Percentiles rank a stretch among this genome's conserved stretches.
Conservation (phyloP, 495 filamentous ascomycete species). For the Podospora pseudopauciseta region DNA sequence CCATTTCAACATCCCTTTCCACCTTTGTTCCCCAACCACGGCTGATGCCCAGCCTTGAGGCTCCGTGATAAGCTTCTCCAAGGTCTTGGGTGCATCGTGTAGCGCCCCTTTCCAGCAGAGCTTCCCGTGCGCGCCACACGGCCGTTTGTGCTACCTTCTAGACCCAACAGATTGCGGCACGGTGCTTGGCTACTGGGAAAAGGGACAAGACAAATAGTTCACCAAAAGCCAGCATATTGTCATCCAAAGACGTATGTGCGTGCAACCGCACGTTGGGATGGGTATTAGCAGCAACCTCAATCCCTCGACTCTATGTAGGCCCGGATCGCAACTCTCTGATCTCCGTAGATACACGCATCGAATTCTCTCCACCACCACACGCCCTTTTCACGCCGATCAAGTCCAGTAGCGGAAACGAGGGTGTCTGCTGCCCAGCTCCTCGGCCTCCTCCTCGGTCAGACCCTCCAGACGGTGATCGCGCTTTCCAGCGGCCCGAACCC, state of each 20-base stretch:
- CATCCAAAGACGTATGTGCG: not conserved
- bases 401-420: slow-evolving; percentile 52
- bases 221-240: not conserved
- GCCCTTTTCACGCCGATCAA: slow-evolving; percentile 2
- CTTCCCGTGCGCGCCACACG: not conserved
- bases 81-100: slow-evolving; percentile 6
- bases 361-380: not conserved
- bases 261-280: not conserved
- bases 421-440: slow-evolving; percentile 50
- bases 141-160: not conserved
- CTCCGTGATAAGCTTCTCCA: slow-evolving; percentile 9
- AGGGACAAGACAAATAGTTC: not conserved
- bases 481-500: slow-evolving; percentile 44
- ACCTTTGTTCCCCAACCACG: not conserved
- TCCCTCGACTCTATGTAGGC: not conserved
- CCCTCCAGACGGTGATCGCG: slow-evolving; percentile 52
- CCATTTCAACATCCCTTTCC: not conserved
- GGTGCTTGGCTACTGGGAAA: not conserved
- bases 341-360: not conserved
- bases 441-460: slow-evolving; percentile 43
- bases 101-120: not conserved
- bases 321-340: not conserved
- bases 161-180: not conserved
- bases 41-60: slow-evolving; percentile 8
- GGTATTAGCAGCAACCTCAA: not conserved